Percentiles rank a stretch among this genome's conserved stretches.
Evolutionary conservation across 2,329 filamentous ascomycete species (phyloP).

Genomic region (Aspergillus latus): DNA sequence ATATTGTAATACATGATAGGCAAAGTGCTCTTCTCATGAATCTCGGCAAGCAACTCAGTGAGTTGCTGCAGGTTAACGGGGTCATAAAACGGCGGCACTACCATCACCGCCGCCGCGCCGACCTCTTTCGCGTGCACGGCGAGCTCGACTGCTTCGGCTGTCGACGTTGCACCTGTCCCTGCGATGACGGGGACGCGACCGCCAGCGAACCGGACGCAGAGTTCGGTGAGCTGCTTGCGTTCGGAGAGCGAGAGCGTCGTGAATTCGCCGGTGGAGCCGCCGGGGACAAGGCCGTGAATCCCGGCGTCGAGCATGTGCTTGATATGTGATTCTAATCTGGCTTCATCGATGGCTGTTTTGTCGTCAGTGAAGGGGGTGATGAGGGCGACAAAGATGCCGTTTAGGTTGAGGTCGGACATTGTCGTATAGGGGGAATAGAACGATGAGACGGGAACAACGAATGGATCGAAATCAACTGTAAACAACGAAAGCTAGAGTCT

Average conservation of each 20-base stretch:
- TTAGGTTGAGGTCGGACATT: no score
- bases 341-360: constrained; percentile 41
- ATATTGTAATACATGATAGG: constrained; percentile 56
- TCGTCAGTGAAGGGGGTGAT: constrained; percentile 51
- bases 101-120: constrained; percentile 49
- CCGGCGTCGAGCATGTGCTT: constrained; percentile 48
- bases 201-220: constrained; percentile 29
- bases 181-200: constrained; percentile 30
- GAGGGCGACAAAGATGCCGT: constrained; percentile 51
- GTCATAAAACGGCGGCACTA: constrained; percentile 54
- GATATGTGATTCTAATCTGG: constrained; percentile 46
- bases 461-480: no score
- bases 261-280: constrained; percentile 54
- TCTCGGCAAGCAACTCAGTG: constrained; percentile 42
- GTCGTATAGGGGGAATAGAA: no score
- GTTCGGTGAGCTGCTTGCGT: constrained; percentile 47
- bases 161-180: constrained; percentile 45
- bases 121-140: constrained; percentile 41
- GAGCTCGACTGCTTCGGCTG: constrained; percentile 43
- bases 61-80: constrained; percentile 44
- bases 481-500: no score
- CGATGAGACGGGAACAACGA: no score
- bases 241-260: constrained; percentile 46
- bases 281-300: constrained; percentile 52
- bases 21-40: constrained; percentile 39